A percentile compares a stretch with the other conserved stretches of the same genome.
These are phyloP conservation scores for Austroboletus niveus DNA, from an alignment of 1,284 basidiomycete species.

Conservation along the genomic window DNA sequence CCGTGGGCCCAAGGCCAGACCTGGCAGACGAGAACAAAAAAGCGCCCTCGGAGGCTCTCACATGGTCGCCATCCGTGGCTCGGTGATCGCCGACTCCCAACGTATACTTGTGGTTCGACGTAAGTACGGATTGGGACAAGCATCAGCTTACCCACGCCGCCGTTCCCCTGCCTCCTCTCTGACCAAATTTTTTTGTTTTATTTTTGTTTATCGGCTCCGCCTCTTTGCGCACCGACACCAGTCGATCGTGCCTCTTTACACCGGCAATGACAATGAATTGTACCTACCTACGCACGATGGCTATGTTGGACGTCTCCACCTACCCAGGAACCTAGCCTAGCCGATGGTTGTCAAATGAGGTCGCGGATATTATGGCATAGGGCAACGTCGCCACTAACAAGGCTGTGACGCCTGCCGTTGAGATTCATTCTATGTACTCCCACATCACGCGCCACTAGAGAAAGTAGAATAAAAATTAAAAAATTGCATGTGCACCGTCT, in stretches of 20 bases:
- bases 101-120: not conserved
- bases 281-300: slow-evolving; percentile 8
- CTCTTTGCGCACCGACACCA: slow-evolving; percentile 1
- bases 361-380: slow-evolving; percentile 14
- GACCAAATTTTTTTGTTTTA: not conserved
- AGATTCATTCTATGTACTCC: not conserved
- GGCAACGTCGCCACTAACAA: slow-evolving; percentile 2
- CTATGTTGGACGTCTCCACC: slow-evolving; percentile 11
- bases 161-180: not conserved
- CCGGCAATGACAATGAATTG: not conserved
- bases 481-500: not conserved
- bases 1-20: not conserved
- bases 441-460: not conserved
- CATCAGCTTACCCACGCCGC: slow-evolving; percentile 1
- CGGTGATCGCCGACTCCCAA: not conserved
- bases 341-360: not conserved
- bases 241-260: not conserved
- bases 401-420: slow-evolving; percentile 13
- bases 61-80: not conserved
- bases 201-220: not conserved
- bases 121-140: not conserved
- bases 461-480: not conserved
- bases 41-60: not conserved
- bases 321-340: slow-evolving; percentile 5
- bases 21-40: not conserved